Conservation (phyloP, 1,139 yeast genomes). For the Lodderomyces metapsilosis region DNA sequence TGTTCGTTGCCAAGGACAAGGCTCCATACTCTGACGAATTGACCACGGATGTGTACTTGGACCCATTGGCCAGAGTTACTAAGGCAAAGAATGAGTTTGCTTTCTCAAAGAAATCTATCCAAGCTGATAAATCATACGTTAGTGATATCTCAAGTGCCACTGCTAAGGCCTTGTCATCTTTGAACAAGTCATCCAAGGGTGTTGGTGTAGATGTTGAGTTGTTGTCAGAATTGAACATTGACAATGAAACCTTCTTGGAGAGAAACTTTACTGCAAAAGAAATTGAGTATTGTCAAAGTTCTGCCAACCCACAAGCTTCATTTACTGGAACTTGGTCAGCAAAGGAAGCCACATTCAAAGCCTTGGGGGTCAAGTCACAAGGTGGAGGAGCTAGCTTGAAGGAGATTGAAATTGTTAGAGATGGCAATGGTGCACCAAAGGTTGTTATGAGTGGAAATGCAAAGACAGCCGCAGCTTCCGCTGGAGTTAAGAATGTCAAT, state of each 20-base stretch:
- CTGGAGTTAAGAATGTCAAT: conserved; percentile 69
- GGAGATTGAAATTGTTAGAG: conserved; percentile 85
- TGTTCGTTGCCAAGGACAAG: conserved; percentile 90
- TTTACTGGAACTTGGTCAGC: conserved; percentile 99
- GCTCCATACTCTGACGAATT: conserved; percentile 89
- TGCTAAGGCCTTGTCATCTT: conserved; percentile 47
- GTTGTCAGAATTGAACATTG: conserved; percentile 73
- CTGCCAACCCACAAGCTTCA: conserved; percentile 82
- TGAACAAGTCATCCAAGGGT: conserved; percentile 56
- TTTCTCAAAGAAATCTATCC: conserved; percentile 45
- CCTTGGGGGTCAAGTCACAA: conserved; percentile 81
- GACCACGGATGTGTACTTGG: conserved; percentile 88
- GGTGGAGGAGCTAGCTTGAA: conserved; percentile 95
- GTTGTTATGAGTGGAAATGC: conserved; percentile 81
- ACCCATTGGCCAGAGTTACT: conserved; percentile 88
- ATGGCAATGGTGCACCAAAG: conserved; percentile 74
- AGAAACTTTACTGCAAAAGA: conserved; percentile 87
- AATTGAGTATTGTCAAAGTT: conserved; percentile 68
- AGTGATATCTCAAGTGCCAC: conserved; percentile 41
- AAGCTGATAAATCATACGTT: conserved; percentile 34
- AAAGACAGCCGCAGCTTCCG: conserved; percentile 62
- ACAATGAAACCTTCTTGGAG: conserved; percentile 83
- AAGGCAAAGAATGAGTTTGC: conserved; percentile 48
- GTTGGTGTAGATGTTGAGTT: conserved; percentile 98
- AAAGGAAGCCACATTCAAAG: conserved; percentile 97